Evolutionary conservation across 805 yeast species (phyloP), one percentile per base, ranked within the genome.

Genomic region (Pichia rugopelliculosa): DNA sequence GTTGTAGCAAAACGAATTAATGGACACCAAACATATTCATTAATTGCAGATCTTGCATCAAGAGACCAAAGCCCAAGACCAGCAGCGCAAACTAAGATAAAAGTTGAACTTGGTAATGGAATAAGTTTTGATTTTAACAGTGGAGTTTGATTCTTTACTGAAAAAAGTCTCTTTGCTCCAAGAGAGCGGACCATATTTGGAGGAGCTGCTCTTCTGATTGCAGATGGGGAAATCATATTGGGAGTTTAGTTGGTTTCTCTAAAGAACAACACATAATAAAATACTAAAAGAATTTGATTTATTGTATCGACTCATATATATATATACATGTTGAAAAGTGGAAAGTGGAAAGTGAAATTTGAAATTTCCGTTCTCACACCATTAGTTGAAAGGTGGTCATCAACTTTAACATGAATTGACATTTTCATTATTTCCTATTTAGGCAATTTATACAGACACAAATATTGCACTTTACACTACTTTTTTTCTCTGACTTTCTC

Each of bases 1-100:
- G 81, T 87, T 3, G 90, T 80, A 7, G 75, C 50, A 20, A 71
- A 60, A 49, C 97, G 76, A 42, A 87, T 74, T 11, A 83, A 41
- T 1, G 98, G 98, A 67, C 95, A 82, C 46, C 82, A 67, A 1
- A 86, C 71, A 59, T 84, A 87, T 63, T 91, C 93, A 58, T 89
- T 90, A 33, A 87, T 68, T 2, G 87, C 83, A 1, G 96, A 82
- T 50, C 95, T 73, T 10, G 96, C 82, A 66, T 90, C 96, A 45
- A 79, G 68, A 58, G 84, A 86, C 52, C 74, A 73, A 8, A 70
- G 60, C 17, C 81, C 84, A 2, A 70, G 52, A 42, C 71, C 66
- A 15, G 64, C 17, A 3, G 59, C 64, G 30, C 59, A 52, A 13
- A 56, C 52, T 6, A 64, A 44, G 15, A 60, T 27, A 9, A 58